Evolutionary conservation across 495 filamentous ascomycete genomes (phyloP), one percentile per base, ranked within the genome.

Genomic region (Podospora pseudoanserina): DNA sequence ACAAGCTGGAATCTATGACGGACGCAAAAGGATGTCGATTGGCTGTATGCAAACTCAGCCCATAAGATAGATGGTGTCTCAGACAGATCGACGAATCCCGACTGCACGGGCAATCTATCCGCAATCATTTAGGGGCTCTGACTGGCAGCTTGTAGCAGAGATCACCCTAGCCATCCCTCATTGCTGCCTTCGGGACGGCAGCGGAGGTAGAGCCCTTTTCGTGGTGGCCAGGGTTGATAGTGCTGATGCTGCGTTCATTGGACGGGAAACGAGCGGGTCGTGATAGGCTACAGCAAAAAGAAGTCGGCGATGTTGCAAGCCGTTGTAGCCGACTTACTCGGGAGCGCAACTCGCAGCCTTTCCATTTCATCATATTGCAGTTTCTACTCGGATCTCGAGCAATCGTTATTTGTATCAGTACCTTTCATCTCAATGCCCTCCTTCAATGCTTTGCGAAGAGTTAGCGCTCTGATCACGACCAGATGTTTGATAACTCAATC

Each of bases 71-170:
- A 39, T 19, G 28, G 44, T 57, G 26, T 57, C 49, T 63, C 60
- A 67, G n/a, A 57, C 34, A 27, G 58, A 67, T 63, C 60, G 44
- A 63, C 28, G 32, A 53, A 15, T 19, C 27, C 7, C 61, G 20
- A 11, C 26, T 53, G 59, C 16, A 18, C 59, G 23, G 5, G 28
- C 23, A 27, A 11, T 32, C 23, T 26, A 60, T 30, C 4, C 58
- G 23, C 26, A 16, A 60, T 7, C 58, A 15, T 23, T 39, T 39
- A 11, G 34, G 34, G 11, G 5, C 34, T 39, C 34, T 39, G 34
- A 39, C 39, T 49, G 39, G 39, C 2, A 49, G 39, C 39, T 49
- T 49, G 39, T 49, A 49, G 2, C 39, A 49, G 39, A 49, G 39
- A 49, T 49, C 39, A 49, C 39, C 39, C 13, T 49, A 16, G 15